Base-by-base conservation (phyloP, 768 basidiomycete species). In the Albatrellus ellisii region DNA sequence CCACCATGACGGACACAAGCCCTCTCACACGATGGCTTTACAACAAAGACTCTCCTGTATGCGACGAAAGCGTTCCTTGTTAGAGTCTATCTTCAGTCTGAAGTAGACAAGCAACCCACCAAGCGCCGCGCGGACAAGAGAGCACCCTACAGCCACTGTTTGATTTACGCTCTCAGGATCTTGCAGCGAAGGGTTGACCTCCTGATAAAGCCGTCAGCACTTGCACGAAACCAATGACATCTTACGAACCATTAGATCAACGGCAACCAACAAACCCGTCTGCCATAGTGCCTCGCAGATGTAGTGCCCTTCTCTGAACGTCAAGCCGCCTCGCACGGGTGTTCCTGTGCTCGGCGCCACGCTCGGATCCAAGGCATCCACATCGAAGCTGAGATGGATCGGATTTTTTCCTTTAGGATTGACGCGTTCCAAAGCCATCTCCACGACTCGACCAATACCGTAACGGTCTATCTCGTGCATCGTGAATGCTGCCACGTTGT, bases 271-370 rank as follows among this genome's bases (percentile, higher is more conserved):
- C 44, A 84, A 72, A 5, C 91, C 91, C 4, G 92, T 98, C 66
- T 95, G 91, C 46, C 77, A 77, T 32, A 98, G 74, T 4, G 85
- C 80, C 62, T 97, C 91, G 50, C 86, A 90, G 54, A 94, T 91
- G 59, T 92, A 97, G 62, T 97, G 95, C n/a, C 92, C 94, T 58
- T 99, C 95, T 49, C 95, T 69, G 66, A 98, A 99, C 17, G 87
- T 91, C 47, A 99, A 64, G 9, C 95, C 95, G 2, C 95, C 95
- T 52, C 92, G 82, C 47, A 88, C 89, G 20, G 89, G 89, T 34
- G 89, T 92, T 15, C 89, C 90, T 34, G 90, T 94, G 36, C 86
- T 88, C 1, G 92, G 94, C n/a, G 95, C 94, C 40, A 97, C 92
- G 12, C 73, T 73, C 9, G 95, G 95, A 60, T 98, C 94, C 39